Base-by-base conservation (phyloP, 768 basidiomycete genomes). In the Kwoniella dendrophila region DNA sequence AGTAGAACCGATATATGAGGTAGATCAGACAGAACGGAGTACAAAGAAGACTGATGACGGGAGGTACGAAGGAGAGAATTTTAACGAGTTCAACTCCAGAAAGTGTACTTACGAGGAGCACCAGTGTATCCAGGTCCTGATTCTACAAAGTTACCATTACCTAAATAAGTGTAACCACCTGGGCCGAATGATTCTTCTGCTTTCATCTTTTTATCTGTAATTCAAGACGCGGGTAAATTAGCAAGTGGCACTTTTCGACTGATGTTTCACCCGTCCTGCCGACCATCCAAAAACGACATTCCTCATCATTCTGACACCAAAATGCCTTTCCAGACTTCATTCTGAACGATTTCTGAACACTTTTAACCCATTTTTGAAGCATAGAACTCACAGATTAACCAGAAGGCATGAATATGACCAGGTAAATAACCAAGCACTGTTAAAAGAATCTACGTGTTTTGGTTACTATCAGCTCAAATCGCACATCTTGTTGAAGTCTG, bases 341-440 rank as follows among this genome's bases (percentile, higher is more conserved):
- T n/a, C n/a, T n/a, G n/a, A n/a, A n/a, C n/a, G n/a, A n/a, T n/a
- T n/a, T n/a, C n/a, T n/a, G n/a, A n/a, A n/a, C n/a, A n/a, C n/a
- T n/a, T n/a, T n/a, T n/a, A 38, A 18, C 8, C 36, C 8, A 8
- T 18, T 8, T 38, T 18, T 8, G 36, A 38, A 38, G n/a, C 24
- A 24, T n/a, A 27, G 55, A n/a, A 62, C 58, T 59, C 53, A 68
- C 66, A 71, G 43, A 74, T 71, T 20, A 74, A 50, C 70, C 70
- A 76, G 68, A 78, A 75, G 18, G 74, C 72, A 52, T 78, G 72
- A 24, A 78, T 59, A 55, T 75, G 74, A 14, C 74, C 74, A 6
- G 60, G 60, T 3, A 58, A 1, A 14, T 58, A 58, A 8, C 56
- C 56, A 4, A 58, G 12, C 16, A 34, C 2, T 3, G 56, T 58